A percentile compares a stretch with the other conserved stretches of the same genome.
phyloP scores from a whole-genome alignment of 148 eudicot species.

The Linanthus parryae region DNA sequence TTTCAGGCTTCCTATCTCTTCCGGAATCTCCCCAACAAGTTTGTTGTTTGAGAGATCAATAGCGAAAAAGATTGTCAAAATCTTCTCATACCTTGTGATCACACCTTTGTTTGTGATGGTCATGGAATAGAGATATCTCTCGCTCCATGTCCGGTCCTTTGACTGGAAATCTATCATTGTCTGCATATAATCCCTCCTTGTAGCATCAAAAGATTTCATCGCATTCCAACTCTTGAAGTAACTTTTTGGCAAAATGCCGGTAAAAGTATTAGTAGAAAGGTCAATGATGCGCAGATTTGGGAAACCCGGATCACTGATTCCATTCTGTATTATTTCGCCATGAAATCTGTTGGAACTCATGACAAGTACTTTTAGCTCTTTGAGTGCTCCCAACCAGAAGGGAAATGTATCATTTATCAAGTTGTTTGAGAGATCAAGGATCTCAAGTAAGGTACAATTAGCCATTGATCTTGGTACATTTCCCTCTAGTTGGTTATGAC shows the following conservation, averaged over 20 bases:
- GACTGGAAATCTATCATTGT: no score
- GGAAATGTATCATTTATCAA: constrained; percentile 22
- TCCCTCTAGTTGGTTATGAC: constrained; percentile 21
- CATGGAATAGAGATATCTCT: background rate
- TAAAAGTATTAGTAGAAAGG: constrained; percentile 7
- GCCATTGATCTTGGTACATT: constrained; percentile 21
- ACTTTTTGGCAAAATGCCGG: background rate
- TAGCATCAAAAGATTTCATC: background rate
- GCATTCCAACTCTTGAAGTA: background rate
- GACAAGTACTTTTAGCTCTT: constrained; percentile 17
- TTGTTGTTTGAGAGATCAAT: background rate
- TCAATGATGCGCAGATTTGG: constrained; percentile 8
- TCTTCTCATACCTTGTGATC: background rate
- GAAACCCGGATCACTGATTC: background rate
- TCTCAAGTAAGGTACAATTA: constrained; percentile 19
- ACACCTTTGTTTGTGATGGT: background rate
- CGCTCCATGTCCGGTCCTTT: background rate
- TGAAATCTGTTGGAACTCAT: constrained; percentile 19
- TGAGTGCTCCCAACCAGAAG: constrained; percentile 29
- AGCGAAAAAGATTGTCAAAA: background rate
- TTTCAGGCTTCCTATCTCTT: background rate
- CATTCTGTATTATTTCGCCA: background rate
- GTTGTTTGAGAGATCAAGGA: constrained; percentile 23
- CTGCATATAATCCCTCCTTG: background rate
- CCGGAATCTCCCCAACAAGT: background rate